Base-by-base conservation (phyloP, 2,329 filamentous ascomycete species). In the Microdochium trichocladiopsis region DNA sequence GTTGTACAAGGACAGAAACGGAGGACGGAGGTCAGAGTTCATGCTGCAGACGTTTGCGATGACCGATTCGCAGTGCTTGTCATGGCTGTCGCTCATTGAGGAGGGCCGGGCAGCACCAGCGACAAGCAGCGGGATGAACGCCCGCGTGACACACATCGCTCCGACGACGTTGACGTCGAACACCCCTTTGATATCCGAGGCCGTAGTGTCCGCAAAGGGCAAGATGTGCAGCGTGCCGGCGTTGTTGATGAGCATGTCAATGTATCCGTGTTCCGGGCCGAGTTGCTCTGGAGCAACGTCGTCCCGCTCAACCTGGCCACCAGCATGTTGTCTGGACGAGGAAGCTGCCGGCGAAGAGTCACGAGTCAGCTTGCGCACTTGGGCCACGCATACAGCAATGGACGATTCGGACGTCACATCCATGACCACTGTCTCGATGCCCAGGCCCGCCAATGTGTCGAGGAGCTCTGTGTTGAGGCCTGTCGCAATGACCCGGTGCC, bases 401-500 rank as follows among this genome's bases (percentile, higher is more conserved):
- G 62, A 63, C 1, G 22, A 18, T 1, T 36, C 24, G 0, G 58
- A 63, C 5, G 63, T 63, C 25, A 64, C 63, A 37, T 65, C 61
- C 21, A 64, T 45, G 24, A 56, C 53, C 1, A 60, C 12, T 1
- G 58, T 60, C 45, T 61, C 58, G 11, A 63, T 55, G 18, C 59
- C 59, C 23, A 48, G 23, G 14, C 16, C 47, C 24, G 23, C 47
- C 23, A 48, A 23, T 12, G 47, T 8, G 51, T 54, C 47, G 23
- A 48, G 23, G 4, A 25, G 23, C 3, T 14, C 21, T 47, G 9
- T 62, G 53, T 12, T 50, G 49, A 63, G 51, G 11, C 60, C 63
- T n/a, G 62, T 60, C 8, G 64, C 64, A 51, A 64, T 59, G 23
- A 66, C 64, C 8, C 59, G 57, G 54, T 65, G 63, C 36, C 62